phyloP scores from a whole-genome alignment of 495 filamentous ascomycete genomes.

The Trichoderma erinaceum region DNA sequence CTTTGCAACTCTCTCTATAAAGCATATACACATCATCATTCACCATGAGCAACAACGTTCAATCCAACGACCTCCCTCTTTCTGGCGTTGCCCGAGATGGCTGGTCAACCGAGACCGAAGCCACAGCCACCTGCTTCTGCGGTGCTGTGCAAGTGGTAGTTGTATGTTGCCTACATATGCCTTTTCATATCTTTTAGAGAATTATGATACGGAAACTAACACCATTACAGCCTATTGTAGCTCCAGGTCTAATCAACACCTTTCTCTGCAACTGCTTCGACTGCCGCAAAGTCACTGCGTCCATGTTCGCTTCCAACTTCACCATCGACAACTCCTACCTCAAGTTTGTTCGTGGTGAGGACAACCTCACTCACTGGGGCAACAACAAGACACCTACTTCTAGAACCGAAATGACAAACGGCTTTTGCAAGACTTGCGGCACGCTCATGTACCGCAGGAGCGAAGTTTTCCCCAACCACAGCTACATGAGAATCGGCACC shows the following conservation, averaged over 20 bases:
- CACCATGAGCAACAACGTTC: background rate
- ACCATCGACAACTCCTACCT: conserved; percentile 37
- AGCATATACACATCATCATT: background rate
- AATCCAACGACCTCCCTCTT: conserved; percentile 21
- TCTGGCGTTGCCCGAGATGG: conserved; percentile 28
- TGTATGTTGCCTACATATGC: conserved; percentile 26
- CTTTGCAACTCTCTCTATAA: background rate
- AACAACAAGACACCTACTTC: conserved; percentile 36
- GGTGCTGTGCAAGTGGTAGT: conserved; percentile 50
- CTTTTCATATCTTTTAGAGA: background rate
- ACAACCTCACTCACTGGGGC: conserved; percentile 35
- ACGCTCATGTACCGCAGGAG: conserved; percentile 47
- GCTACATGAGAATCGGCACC: conserved; percentile 46
- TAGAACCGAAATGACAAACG: conserved; percentile 47
- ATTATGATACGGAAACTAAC: conserved; percentile 19
- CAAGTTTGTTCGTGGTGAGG: conserved; percentile 40
- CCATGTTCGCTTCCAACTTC: conserved; percentile 55
- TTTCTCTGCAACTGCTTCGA: conserved; percentile 54
- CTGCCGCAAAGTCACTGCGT: conserved; percentile 54
- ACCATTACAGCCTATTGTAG: conserved; percentile 28
- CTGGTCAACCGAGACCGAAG: conserved; percentile 37
- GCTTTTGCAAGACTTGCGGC: conserved; percentile 49
- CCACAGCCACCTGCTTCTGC: conserved; percentile 51
- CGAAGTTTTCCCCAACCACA: conserved; percentile 30
- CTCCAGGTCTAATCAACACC: conserved; percentile 39